Percentiles rank a stretch among this genome's conserved stretches.
Conservation (phyloP, 345 rosid genomes). For the Gynandropsis gynandra region DNA sequence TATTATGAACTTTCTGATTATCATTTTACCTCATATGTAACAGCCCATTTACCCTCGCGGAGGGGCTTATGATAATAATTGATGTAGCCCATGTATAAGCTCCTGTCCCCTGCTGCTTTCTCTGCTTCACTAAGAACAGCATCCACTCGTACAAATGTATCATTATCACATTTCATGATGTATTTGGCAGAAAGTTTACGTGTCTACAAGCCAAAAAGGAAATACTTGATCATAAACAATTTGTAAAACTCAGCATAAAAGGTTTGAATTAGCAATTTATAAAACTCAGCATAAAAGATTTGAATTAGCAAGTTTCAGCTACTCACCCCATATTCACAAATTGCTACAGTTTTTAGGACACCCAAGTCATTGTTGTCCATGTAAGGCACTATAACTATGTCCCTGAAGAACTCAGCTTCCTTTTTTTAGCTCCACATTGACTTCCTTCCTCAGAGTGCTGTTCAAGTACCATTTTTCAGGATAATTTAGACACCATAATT, state of each 20-base stretch:
- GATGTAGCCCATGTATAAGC: constrained; percentile 74
- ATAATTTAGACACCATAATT: too few relatives aligned
- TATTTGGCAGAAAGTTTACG: constrained; percentile 47
- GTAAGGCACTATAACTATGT: constrained; percentile 63
- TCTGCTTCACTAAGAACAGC: constrained; percentile 51
- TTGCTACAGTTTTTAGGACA: constrained; percentile 80
- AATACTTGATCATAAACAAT: too few relatives aligned
- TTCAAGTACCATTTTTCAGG: too few relatives aligned
- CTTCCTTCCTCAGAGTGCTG: constrained; percentile 67
- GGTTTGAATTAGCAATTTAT: too few relatives aligned
- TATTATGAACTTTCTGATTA: too few relatives aligned
- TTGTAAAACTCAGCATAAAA: too few relatives aligned
- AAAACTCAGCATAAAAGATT: not conserved
- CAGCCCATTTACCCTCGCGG: constrained; percentile 89
- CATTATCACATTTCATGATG: constrained; percentile 85
- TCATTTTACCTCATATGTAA: constrained; percentile 89
- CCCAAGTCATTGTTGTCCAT: constrained; percentile 79
- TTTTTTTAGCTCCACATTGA: constrained; percentile 63
- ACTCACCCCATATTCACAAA: constrained; percentile 79
- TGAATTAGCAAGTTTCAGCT: not conserved
- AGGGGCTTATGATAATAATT: constrained; percentile 82
- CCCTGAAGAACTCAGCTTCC: constrained; percentile 80
- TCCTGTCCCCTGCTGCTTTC: constrained; percentile 37
- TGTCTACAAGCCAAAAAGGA: constrained; percentile 35
- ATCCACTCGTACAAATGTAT: constrained; percentile 75